Evolutionary conservation across 1,284 basidiomycete species (phyloP).

Genomic region (Polyporus tsugae): DNA sequence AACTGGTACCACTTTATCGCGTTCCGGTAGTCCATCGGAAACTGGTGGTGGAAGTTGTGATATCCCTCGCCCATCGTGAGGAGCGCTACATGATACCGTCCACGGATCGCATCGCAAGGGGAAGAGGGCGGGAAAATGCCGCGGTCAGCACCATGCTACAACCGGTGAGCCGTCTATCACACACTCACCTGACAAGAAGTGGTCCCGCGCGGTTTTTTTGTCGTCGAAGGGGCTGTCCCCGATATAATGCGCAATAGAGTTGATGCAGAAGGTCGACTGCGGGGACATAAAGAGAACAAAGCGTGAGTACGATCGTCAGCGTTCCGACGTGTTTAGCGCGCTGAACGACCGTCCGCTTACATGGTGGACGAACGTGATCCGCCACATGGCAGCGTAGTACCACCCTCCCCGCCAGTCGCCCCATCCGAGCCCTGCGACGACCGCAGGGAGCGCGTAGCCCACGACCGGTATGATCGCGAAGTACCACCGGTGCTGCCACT

Average conservation of each 20-base stretch:
- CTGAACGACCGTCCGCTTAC: slow-evolving; percentile 50
- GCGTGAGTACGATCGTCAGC: background rate
- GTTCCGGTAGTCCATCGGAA: slow-evolving; percentile 88
- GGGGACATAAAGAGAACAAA: slow-evolving; percentile 5
- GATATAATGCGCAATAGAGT: slow-evolving; percentile 90
- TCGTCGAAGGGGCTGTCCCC: slow-evolving; percentile 89
- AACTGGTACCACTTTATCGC: slow-evolving; percentile 76
- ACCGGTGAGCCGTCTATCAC: background rate
- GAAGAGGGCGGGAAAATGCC: background rate
- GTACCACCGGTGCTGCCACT: slow-evolving; percentile 88
- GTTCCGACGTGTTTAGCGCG: background rate
- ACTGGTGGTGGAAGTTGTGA: slow-evolving; percentile 93
- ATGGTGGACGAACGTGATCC: slow-evolving; percentile 79
- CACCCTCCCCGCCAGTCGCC: slow-evolving; percentile 87
- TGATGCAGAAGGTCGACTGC: slow-evolving; percentile 91
- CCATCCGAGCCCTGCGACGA: slow-evolving; percentile 82
- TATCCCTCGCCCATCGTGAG: slow-evolving; percentile 93
- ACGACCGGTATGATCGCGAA: slow-evolving; percentile 51
- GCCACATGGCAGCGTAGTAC: slow-evolving; percentile 81
- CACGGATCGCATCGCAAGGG: background rate
- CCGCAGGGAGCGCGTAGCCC: slow-evolving; percentile 78
- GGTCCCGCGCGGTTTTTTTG: slow-evolving; percentile 83
- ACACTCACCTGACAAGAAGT: slow-evolving; percentile 68
- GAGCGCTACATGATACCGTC: slow-evolving; percentile 56
- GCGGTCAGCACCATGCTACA: background rate